Evolutionary conservation across 345 rosid species (phyloP).

Genomic region (Citrus maxima): DNA sequence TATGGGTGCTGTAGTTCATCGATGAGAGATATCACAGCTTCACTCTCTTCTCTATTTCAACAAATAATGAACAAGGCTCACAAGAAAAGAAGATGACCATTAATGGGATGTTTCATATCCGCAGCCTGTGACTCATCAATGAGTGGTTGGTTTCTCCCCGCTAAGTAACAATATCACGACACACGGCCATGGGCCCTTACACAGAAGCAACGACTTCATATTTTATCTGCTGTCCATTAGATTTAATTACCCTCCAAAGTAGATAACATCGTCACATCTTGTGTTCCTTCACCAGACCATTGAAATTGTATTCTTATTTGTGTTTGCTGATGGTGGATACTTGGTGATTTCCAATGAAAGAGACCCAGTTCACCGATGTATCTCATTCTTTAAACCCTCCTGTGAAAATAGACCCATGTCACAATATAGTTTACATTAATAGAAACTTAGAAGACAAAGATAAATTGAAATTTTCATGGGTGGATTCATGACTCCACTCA

Average conservation of each 20-base stretch:
- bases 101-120: constrained; percentile 1
- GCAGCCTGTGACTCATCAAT: constrained; percentile 11
- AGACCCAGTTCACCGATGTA: background rate
- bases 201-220: constrained; percentile 18
- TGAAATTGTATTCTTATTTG: background rate
- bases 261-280: background rate
- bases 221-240: background rate
- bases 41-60: constrained; percentile 1
- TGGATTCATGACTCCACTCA: background rate
- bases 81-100: constrained; percentile 1
- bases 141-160: background rate
- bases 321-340: background rate
- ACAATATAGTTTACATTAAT: background rate
- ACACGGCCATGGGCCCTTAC: background rate
- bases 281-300: background rate
- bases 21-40: background rate
- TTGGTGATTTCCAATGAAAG: background rate
- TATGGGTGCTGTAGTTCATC: no score
- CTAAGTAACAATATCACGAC: background rate
- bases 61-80: constrained; percentile 2
- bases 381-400: constrained; percentile 35
- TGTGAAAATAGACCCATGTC: constrained; percentile 13
- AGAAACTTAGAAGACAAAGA: background rate
- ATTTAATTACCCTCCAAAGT: constrained; percentile 15
- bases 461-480: background rate